A percentile compares a stretch with the other conserved stretches of the same genome.
These are phyloP conservation scores for Tripterygium wilfordii DNA, from an alignment of 177 flowering plant species.

Conservation along the genomic window DNA sequence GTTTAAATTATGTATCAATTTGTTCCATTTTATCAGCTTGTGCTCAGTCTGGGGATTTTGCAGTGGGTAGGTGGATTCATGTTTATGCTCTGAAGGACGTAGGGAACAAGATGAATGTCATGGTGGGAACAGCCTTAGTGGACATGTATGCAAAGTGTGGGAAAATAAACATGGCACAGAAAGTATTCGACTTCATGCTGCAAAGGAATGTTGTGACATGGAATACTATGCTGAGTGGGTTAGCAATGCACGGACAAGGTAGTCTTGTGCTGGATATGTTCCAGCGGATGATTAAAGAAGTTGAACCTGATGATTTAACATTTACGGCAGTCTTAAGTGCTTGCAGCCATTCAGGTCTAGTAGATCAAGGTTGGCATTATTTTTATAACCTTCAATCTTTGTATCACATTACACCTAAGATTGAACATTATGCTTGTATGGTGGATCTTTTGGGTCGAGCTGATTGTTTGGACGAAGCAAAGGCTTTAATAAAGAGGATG, in stretches of 20 bases:
- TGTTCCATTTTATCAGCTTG: constrained; percentile 58
- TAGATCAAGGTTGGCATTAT: constrained; percentile 41
- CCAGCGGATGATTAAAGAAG: constrained; percentile 45
- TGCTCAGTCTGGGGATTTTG: constrained; percentile 48
- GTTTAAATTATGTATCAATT: constrained; percentile 41
- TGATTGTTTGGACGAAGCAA: constrained; percentile 62
- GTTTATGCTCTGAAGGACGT: constrained; percentile 38
- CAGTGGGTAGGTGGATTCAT: constrained; percentile 66
- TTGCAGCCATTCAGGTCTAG: constrained; percentile 71
- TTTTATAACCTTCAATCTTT: constrained; percentile 30
- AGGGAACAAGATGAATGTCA: constrained; percentile 25
- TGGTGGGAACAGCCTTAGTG: constrained; percentile 52
- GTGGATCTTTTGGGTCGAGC: constrained; percentile 78
- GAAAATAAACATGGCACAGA: constrained; percentile 28
- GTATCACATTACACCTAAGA: constrained; percentile 40
- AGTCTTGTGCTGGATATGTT: constrained; percentile 30
- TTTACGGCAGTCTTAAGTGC: constrained; percentile 56
- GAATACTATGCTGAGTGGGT: constrained; percentile 67
- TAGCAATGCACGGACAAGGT: constrained; percentile 73
- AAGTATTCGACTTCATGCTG: constrained; percentile 34
- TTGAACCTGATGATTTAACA: constrained; percentile 52
- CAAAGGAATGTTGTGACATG: constrained; percentile 58
- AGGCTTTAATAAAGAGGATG: constrained; percentile 44
- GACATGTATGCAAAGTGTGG: constrained; percentile 87
- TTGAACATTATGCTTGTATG: constrained; percentile 79